These are phyloP conservation scores for Plantago elongata DNA, from an alignment of 257 asterid genomes.

Conservation along the genomic window DNA sequence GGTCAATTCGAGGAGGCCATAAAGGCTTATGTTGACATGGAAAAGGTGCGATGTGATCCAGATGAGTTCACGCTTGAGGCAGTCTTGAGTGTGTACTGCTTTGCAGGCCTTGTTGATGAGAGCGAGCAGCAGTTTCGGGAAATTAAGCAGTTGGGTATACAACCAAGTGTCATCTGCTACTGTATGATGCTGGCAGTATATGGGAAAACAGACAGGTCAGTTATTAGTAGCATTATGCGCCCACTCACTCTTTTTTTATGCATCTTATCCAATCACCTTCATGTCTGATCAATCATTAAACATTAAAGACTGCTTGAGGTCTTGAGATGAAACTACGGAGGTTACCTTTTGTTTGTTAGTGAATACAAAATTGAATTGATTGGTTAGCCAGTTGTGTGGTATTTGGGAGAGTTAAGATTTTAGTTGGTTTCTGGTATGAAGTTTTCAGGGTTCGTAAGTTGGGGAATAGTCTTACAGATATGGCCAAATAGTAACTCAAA, in stretches of 20 bases:
- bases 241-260: conserved; percentile 15
- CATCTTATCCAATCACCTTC: conserved; percentile 17
- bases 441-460: too few relatives aligned
- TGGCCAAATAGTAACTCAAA: too few relatives aligned
- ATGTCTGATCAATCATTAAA: conserved; percentile 1
- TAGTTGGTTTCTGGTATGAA: too few relatives aligned
- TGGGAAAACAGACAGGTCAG: conserved; percentile 76
- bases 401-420: too few relatives aligned
- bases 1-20: conserved; percentile 91
- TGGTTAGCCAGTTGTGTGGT: too few relatives aligned
- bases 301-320: too few relatives aligned
- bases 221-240: conserved; percentile 11
- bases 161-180: conserved; percentile 90
- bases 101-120: conserved; percentile 89
- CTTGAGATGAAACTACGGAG: too few relatives aligned
- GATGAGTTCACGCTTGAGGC: conserved; percentile 94
- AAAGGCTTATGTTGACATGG: conserved; percentile 92
- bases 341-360: too few relatives aligned
- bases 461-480: too few relatives aligned
- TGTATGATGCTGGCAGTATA: conserved; percentile 90
- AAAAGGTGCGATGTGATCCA: conserved; percentile 81
- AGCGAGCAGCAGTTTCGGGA: conserved; percentile 83
- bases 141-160: conserved; percentile 77
- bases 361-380: too few relatives aligned
- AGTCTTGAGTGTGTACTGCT: conserved; percentile 87